Evolutionary conservation across 352 stramenopile genomes (phyloP), one percentile per base, ranked within the genome.

Genomic region (Pythium apleroticum): DNA sequence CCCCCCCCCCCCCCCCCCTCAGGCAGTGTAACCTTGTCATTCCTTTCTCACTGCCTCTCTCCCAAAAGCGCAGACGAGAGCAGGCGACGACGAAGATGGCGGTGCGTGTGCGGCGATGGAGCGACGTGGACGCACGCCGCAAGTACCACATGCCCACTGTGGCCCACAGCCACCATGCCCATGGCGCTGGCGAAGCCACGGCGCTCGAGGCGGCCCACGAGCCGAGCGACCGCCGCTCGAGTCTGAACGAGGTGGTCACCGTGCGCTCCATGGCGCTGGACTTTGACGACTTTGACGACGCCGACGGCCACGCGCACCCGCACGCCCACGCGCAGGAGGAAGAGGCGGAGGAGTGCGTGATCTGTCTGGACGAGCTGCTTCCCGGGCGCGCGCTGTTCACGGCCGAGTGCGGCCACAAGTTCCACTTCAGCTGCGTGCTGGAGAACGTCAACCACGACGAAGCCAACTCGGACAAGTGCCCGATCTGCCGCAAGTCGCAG

Each of bases 391-490:
- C 86, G 58, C 61, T 95, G 56, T 95, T 95, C 68, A 91, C 81
- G 52, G 86, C 84, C 69, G 84, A 95, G 73, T 95, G 86, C 60
- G 86, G 81, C 63, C 86, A 95, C 74, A 80, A 84, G 52, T 95
- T 91, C 68, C 86, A 95, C 69, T 95, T 95, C 65, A 88, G 75
- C 33, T 95, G 86, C 62, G 62, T 95, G 56, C 64, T 95, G 31
- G 86, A 95, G 78, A 95, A 95, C 68, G 84, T 95, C 31, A 95
- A 95, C 72, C 84, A 95, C 72, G 86, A 95, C 73, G 86, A 95
- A 68, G 86, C 84, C 28, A 95, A 95, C 65, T 81, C 82, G 55
- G 86, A 93, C 75, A 95, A 95, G 72, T 95, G 86, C 52, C 86
- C 86, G 62, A 95, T 95, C 65, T 95, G 86, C 77, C 83, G 86